These are phyloP conservation scores for Syzygium syzygioides DNA, from an alignment of 441 rosid species.

Conservation along the genomic window DNA sequence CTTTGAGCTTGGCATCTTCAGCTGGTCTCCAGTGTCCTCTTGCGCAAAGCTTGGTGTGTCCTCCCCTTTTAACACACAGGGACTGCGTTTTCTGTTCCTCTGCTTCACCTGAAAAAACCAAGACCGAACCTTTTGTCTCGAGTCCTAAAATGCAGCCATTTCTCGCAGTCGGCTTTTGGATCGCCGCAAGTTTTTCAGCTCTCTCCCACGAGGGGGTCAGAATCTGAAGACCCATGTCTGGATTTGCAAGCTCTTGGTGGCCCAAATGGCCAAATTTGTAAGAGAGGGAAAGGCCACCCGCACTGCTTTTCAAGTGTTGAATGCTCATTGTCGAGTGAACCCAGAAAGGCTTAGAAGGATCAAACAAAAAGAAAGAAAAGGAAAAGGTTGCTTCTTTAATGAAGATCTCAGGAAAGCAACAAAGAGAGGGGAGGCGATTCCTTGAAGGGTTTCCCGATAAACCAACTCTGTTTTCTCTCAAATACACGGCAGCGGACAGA, in stretches of 20 bases:
- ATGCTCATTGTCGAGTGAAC: neutral
- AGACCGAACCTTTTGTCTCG: neutral
- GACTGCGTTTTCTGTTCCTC: neutral
- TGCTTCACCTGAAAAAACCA: neutral
- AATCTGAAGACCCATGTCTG: neutral
- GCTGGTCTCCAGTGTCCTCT: constrained; percentile 98
- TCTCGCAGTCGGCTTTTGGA: neutral
- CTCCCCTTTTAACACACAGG: neutral
- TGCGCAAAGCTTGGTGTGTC: constrained; percentile 34
- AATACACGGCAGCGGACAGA: neutral
- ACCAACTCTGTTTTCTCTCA: neutral
- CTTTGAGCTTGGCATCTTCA: constrained; percentile 85
- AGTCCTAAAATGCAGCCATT: neutral
- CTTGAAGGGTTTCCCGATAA: neutral
- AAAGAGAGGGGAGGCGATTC: neutral
- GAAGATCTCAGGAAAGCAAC: neutral
- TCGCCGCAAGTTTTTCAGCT: neutral
- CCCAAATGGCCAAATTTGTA: neutral
- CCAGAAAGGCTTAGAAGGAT: neutral
- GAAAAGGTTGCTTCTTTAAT: neutral
- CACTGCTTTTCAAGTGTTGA: neutral
- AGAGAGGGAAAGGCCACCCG: neutral
- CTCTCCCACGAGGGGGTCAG: neutral
- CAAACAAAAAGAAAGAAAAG: neutral
- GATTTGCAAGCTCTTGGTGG: neutral